Base-by-base conservation (phyloP, 192 early-diverging fungal genomes). In the Gigaspora rosea region DNA sequence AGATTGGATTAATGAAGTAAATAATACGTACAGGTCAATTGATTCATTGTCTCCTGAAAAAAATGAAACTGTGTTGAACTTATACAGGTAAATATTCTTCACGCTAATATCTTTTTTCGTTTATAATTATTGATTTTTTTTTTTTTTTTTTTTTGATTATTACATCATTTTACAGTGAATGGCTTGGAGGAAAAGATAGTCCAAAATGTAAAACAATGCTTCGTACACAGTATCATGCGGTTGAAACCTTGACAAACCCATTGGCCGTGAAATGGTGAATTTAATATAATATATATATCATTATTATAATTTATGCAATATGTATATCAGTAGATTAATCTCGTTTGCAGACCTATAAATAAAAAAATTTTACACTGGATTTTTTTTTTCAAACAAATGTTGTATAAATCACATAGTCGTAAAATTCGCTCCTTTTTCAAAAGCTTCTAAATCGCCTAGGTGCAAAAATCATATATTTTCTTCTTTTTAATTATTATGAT, bases 191-290 rank as follows among this genome's bases (percentile, higher is more conserved):
- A 9, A 80, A 86, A 11, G 89, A 89, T 64, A 91, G 91, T 50
- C 79, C 82, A 4, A 86, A 88, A 78, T 90, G 90, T 0, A 80
- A 79, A 50, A 41, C 85, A 56, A 81, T 92, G 46, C 85, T 97
- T 8, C 91, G 92, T 69, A 98, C 96, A 18, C 88, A 93, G 78
- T 98, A 97, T 74, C 93, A 93, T 75, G 94, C 93, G 20, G 87
- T 98, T 2, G 88, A 87, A 64, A 88, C 88, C 41, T 81, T 91
- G 62, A 82, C 83, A 4, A 95, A 91, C 74, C 90, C 92, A 7
- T 82, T 96, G 57, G 90, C 88, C n/a, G 94, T 94, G 49, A 94
- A 90, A 73, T 96, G 95, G 94, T 96, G 80, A 83, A 71, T 32
- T 22, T 20, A 47, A 18, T 35, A 56, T 56, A 56, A 56, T 56